A percentile compares a stretch with the other conserved stretches of the same genome.
phyloP scores from a whole-genome alignment of 345 rosid genomes.

The Salix caprea region DNA sequence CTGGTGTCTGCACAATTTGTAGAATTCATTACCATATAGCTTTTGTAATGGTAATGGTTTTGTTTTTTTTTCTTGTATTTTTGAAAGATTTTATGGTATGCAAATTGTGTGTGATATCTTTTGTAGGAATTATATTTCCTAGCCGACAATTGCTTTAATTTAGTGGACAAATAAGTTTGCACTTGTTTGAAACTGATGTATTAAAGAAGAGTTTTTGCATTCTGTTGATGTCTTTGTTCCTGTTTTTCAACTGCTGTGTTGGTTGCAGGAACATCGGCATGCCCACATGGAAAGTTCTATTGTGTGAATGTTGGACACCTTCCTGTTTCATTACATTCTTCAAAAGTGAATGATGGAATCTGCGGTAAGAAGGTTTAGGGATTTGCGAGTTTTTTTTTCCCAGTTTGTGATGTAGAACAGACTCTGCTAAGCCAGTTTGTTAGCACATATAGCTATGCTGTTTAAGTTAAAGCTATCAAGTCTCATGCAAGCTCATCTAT shows the following conservation, averaged over 20 bases:
- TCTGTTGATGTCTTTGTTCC: background rate
- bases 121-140: background rate
- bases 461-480: background rate
- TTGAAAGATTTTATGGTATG: background rate
- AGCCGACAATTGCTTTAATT: background rate
- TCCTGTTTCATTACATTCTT: constrained; percentile 58
- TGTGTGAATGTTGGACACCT: constrained; percentile 73
- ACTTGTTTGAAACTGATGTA: background rate
- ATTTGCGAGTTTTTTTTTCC: background rate
- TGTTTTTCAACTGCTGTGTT: background rate
- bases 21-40: too few species aligned
- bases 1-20: too few species aligned
- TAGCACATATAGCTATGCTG: background rate
- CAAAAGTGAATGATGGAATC: constrained; percentile 91
- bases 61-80: background rate
- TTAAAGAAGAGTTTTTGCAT: background rate
- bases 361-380: constrained; percentile 53
- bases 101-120: background rate
- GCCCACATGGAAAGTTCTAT: constrained; percentile 78
- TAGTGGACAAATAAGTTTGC: background rate
- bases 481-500: background rate
- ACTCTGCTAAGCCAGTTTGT: background rate
- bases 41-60: too few species aligned
- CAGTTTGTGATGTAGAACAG: too few species aligned
- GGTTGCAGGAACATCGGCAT: constrained; percentile 81